phyloP scores from a whole-genome alignment of 495 filamentous ascomycete species.

The Xylaria curta region DNA sequence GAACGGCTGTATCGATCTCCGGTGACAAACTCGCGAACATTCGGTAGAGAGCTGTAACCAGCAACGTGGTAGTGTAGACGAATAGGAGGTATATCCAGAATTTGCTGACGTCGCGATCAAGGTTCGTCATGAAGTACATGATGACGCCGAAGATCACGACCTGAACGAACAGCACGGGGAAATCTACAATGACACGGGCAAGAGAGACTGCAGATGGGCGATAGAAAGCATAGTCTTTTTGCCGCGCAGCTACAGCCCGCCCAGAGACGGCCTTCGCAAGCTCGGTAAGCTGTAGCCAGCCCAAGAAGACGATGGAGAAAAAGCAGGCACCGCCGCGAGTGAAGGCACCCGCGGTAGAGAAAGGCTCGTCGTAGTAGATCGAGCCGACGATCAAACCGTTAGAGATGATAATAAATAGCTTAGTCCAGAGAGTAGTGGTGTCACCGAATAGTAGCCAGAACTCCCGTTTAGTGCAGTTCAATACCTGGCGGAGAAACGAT shows the following conservation, averaged over 20 bases:
- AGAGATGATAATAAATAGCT: slow-evolving; percentile 76
- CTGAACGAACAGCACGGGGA: slow-evolving; percentile 70
- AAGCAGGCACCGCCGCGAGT: slow-evolving; percentile 71
- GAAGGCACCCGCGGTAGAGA: slow-evolving; percentile 72
- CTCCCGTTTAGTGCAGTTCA: slow-evolving; percentile 73
- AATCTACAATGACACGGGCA: slow-evolving; percentile 70
- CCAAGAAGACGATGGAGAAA: slow-evolving; percentile 76
- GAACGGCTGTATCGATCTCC: slow-evolving; percentile 74
- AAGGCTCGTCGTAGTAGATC: slow-evolving; percentile 71
- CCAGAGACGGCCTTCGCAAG: slow-evolving; percentile 65
- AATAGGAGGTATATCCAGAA: slow-evolving; percentile 78
- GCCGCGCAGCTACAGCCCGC: slow-evolving; percentile 35
- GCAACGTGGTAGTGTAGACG: slow-evolving; percentile 71
- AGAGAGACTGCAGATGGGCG: slow-evolving; percentile 74
- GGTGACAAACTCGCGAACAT: slow-evolving; percentile 79
- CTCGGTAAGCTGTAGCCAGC: slow-evolving; percentile 76
- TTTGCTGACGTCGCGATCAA: slow-evolving; percentile 69
- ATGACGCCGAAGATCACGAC: slow-evolving; percentile 68
- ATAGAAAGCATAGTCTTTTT: slow-evolving; percentile 74
- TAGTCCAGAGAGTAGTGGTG: slow-evolving; percentile 73
- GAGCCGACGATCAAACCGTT: slow-evolving; percentile 78
- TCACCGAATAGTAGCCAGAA: slow-evolving; percentile 80
- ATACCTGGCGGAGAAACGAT: slow-evolving; percentile 69
- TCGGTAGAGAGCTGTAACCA: slow-evolving; percentile 72
- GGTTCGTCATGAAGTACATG: slow-evolving; percentile 71